These are phyloP conservation scores for Leccinum disarticulatum DNA, from an alignment of 768 basidiomycete species.

Conservation along the genomic window DNA sequence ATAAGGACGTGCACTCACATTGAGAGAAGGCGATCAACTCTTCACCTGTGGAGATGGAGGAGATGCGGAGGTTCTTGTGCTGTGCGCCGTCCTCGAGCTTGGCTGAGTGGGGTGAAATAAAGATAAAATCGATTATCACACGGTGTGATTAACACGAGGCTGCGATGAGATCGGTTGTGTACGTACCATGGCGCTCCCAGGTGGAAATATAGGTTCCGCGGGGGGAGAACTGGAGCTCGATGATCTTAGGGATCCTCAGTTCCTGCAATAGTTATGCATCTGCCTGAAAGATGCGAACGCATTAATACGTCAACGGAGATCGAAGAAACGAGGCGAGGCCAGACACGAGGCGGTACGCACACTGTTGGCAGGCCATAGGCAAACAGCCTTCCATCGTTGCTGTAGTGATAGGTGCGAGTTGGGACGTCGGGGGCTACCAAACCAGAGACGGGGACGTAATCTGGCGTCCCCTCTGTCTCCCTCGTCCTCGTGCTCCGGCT, in stretches of 20 bases:
- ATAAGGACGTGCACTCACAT: no score
- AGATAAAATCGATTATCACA: no score
- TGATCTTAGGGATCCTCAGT: slow-evolving; percentile 67
- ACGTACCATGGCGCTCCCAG: slow-evolving; percentile 85
- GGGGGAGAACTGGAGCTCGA: slow-evolving; percentile 91
- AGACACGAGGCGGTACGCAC: slow-evolving; percentile 46
- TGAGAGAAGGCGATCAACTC: slow-evolving; percentile 87
- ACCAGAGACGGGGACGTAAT: slow-evolving; percentile 62
- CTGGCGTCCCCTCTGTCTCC: slow-evolving; percentile 77
- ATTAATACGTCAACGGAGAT: slow-evolving; percentile 15
- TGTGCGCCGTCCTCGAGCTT: slow-evolving; percentile 89
- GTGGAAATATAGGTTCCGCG: slow-evolving; percentile 91
- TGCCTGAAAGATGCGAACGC: slow-evolving; percentile 76
- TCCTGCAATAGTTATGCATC: slow-evolving; percentile 74
- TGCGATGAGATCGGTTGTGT: slow-evolving; percentile 2
- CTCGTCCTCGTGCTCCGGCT: no score
- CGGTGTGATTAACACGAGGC: slow-evolving; percentile 26
- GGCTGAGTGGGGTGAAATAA: no score
- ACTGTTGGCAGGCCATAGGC: slow-evolving; percentile 76
- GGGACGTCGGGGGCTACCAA: slow-evolving; percentile 69
- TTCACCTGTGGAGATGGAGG: slow-evolving; percentile 80
- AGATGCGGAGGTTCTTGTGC: slow-evolving; percentile 93
- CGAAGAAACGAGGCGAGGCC: slow-evolving; percentile 5
- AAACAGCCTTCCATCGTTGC: slow-evolving; percentile 82
- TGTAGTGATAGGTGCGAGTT: slow-evolving; percentile 78